Conservation (phyloP, 1,284 basidiomycete genomes). For the Trichosporon sp. region DNA sequence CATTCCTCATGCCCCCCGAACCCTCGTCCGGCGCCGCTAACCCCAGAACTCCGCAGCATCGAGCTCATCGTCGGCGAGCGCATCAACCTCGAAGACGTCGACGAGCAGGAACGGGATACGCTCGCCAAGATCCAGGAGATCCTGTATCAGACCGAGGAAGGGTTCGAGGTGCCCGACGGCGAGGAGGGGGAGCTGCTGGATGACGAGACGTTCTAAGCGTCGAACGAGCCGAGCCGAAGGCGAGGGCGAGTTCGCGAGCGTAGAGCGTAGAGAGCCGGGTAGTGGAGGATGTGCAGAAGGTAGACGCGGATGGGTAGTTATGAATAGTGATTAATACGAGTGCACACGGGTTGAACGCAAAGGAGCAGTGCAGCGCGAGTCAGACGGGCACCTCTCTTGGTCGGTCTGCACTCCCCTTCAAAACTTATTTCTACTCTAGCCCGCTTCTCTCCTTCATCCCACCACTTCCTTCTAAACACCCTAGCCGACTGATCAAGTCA, state of each 20-base stretch:
- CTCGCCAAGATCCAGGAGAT: slow-evolving; percentile 88
- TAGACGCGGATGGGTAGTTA: neutral
- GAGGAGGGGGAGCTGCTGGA: slow-evolving; percentile 31
- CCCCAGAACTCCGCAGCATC: slow-evolving; percentile 79
- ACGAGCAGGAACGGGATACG: slow-evolving; percentile 68
- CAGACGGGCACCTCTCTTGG: too few relatives aligned
- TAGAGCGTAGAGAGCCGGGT: neutral
- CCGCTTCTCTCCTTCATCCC: neutral
- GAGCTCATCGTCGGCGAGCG: slow-evolving; percentile 87
- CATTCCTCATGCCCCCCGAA: too few relatives aligned
- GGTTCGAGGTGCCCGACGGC: slow-evolving; percentile 67
- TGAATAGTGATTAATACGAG: slow-evolving; percentile 10
- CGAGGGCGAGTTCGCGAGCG: too few relatives aligned
- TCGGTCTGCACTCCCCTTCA: neutral
- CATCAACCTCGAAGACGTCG: slow-evolving; percentile 64
- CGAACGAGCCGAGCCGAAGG: neutral
- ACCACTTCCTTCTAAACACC: too few relatives aligned
- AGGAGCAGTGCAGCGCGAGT: too few relatives aligned
- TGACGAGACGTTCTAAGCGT: slow-evolving; percentile 34
- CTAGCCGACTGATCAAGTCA: neutral
- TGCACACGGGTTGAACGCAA: neutral
- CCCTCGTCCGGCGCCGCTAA: neutral
- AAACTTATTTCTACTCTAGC: too few relatives aligned
- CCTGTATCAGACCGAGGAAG: slow-evolving; percentile 90
- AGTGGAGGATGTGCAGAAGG: neutral